These are phyloP conservation scores for Pleurotus ostreatus DNA, from an alignment of 768 basidiomycete species.

Conservation along the genomic window DNA sequence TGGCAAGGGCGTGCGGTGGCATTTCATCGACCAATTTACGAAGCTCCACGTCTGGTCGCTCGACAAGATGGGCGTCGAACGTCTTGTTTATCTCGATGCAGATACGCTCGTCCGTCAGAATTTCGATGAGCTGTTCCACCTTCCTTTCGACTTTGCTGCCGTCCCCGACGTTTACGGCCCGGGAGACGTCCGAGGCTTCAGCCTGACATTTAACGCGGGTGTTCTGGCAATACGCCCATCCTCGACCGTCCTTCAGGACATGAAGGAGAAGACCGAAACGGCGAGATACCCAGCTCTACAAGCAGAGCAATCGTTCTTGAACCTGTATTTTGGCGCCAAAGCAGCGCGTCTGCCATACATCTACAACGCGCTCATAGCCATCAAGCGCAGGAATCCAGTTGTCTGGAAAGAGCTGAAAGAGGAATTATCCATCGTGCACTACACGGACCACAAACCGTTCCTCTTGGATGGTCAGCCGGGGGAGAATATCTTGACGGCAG, in stretches of 20 bases:
- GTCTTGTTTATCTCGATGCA: conserved; percentile 35
- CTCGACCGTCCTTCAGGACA: conserved; percentile 20
- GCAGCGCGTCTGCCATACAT: conserved; percentile 33
- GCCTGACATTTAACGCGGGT: conserved; percentile 35
- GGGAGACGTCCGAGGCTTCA: conserved; percentile 25
- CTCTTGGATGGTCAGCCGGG: conserved; percentile 57
- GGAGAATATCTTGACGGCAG: conserved; percentile 14
- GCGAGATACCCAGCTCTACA: conserved; percentile 26
- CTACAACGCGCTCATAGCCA: conserved; percentile 38
- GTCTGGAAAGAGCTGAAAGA: conserved; percentile 29
- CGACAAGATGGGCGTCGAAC: conserved; percentile 23
- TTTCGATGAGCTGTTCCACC: conserved; percentile 39
- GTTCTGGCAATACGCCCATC: conserved; percentile 31
- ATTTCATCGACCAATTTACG: conserved; percentile 39
- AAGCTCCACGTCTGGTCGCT: conserved; percentile 39
- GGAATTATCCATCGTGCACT: conserved; percentile 34
- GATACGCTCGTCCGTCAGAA: conserved; percentile 38
- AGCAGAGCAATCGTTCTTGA: conserved; percentile 39
- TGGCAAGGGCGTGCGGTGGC: conserved; percentile 28
- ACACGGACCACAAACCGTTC: conserved; percentile 61
- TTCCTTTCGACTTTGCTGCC: conserved; percentile 37
- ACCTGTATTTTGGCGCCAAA: conserved; percentile 31
- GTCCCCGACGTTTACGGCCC: conserved; percentile 32
- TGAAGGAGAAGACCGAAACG: conserved; percentile 22
- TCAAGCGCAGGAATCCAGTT: conserved; percentile 26